Conservation (phyloP, 805 yeast genomes). For the Schizosaccharomyces cryophilus region DNA sequence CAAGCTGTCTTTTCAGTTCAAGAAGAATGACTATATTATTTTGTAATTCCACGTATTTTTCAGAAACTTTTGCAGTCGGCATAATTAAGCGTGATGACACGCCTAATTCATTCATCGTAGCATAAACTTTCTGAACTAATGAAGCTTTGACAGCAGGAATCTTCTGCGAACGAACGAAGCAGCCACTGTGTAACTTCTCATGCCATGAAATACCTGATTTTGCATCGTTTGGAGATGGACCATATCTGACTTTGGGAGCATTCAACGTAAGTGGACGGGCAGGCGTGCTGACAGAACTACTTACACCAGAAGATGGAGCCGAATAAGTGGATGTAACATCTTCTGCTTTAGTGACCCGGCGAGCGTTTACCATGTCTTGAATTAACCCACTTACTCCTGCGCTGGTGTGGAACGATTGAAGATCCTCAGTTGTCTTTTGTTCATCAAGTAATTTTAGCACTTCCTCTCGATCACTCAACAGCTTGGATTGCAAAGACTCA, state of each 20-base stretch:
- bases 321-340: constrained; percentile 2
- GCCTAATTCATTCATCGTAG: constrained; percentile 51
- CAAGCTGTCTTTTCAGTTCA: constrained; percentile 68
- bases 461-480: constrained; percentile 59
- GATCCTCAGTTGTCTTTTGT: not conserved
- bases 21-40: constrained; percentile 44
- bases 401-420: not conserved
- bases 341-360: constrained; percentile 23
- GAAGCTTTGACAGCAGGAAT: constrained; percentile 60
- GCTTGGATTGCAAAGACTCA: constrained; percentile 75
- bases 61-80: constrained; percentile 60
- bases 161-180: constrained; percentile 52
- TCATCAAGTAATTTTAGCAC: constrained; percentile 60
- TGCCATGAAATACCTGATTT: constrained; percentile 55
- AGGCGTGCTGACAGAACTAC: constrained; percentile 6
- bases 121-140: constrained; percentile 33
- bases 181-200: constrained; percentile 38
- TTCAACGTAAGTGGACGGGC: constrained; percentile 27
- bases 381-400: constrained; percentile 75
- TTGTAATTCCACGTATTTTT: constrained; percentile 50
- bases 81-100: constrained; percentile 55
- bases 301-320: constrained; percentile 4
- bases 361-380: constrained; percentile 45
- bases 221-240: not conserved
- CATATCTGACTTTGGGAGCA: not conserved